phyloP scores from a whole-genome alignment of 169 alveolate genomes.

The Plasmodium yoelii region DNA sequence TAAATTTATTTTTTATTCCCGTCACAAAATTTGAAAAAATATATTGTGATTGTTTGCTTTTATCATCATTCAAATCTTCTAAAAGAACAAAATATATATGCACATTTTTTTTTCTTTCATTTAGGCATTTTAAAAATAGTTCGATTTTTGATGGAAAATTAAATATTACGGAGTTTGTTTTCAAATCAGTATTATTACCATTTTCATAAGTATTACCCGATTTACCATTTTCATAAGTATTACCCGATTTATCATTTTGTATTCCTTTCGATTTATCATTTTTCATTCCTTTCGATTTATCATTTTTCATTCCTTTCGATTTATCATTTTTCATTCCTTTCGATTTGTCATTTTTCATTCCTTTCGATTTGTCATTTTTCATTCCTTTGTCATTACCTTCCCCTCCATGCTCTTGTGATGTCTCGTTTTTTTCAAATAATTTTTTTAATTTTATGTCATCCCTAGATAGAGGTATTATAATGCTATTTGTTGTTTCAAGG shows the following conservation, averaged over 20 bases:
- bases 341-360: too few relatives aligned
- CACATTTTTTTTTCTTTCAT: conserved; percentile 30
- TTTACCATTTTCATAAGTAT: background rate
- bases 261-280: too few relatives aligned
- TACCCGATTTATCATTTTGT: background rate
- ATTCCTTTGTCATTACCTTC: background rate
- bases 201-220: background rate
- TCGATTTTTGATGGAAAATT: conserved; percentile 37
- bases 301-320: too few relatives aligned
- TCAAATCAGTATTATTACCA: background rate
- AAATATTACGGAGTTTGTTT: background rate
- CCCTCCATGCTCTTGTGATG: background rate
- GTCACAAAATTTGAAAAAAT: background rate
- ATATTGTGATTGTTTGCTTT: background rate
- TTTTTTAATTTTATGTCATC: conserved; percentile 10
- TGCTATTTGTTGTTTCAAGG: conserved; percentile 37
- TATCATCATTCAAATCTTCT: conserved; percentile 1
- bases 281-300: too few relatives aligned
- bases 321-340: too few relatives aligned
- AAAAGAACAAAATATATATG: conserved; percentile 45
- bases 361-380: too few relatives aligned
- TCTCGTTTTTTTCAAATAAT: background rate
- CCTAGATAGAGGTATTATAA: conserved; percentile 29
- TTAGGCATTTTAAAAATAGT: conserved; percentile 21
- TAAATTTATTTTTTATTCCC: conserved; percentile 27